Base-by-base conservation (phyloP, 495 filamentous ascomycete genomes). In the Neurospora sp. region DNA sequence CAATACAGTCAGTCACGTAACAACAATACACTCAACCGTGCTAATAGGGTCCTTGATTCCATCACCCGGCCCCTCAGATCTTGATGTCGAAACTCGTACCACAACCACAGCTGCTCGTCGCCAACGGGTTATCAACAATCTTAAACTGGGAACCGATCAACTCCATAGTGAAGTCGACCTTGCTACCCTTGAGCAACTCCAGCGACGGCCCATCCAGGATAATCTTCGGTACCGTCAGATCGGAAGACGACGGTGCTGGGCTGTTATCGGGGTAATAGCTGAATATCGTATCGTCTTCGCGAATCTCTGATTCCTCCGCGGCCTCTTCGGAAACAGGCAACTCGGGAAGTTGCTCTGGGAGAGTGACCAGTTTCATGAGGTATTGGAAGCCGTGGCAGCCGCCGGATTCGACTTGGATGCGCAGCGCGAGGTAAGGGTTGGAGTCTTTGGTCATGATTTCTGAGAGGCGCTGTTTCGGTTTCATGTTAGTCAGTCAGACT, bases 311-410 rank as follows among this genome's bases (percentile, higher is more conserved):
- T 62, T 80, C 71, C 37, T 77, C 59, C 70, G 79, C 41, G 40
- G 79, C 6, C 1, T 81, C 31, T 66, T 78, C 12, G 74, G 79
- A 14, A 48, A 74, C 23, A 74, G 75, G 23, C 72, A 59, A 35
- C 14, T 74, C 66, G 18, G 80, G 78, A 1, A 85, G 73, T 76
- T 88, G 70, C 11, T 81, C 70, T 0, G 87, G 87, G 0, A 89
- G 81, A 5, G 85, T 89, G 31, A 92, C 91, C 7, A 97, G 87
- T 7, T 91, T 92, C 92, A 99, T 97, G 38, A 96, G 86, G 78
- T 98, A 99, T 81, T 99, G 96, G 83, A 99, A 98, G 23, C 96
- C 96, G 83, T 99, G 96, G 82, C 96, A 99, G 42, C 96, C 96
- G 73, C 96, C 96, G 69, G 89, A 91, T 74, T 96, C 93, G 38